Evolutionary conservation across 2,329 filamentous ascomycete species (phyloP), one percentile per base, ranked within the genome.

Genomic region (Sphaerulina vaccinii): DNA sequence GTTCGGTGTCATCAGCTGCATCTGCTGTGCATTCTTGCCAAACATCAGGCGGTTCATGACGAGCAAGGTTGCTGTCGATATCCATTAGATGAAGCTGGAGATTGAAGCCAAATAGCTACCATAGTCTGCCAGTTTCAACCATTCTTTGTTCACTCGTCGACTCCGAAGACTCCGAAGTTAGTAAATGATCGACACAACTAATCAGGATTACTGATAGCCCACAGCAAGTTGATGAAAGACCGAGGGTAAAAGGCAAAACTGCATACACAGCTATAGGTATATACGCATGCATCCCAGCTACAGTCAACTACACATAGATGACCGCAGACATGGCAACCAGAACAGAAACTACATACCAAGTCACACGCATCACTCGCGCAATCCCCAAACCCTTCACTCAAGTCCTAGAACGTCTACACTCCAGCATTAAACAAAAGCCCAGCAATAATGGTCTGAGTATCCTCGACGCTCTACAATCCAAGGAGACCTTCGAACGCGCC

Each of bases 1-100:
- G 35, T 59, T 61, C 41, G 58, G 58, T 13, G 56, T 57, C 18
- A 53, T 61, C 22, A 58, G 56, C 33, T 57, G 54, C 37, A 39
- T 61, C 27, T 55, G 51, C 39, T 61, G 56, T 40, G 38, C 45
- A 24, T 61, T 61, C 16, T 49, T 61, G 56, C 58, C 58, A 49
- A 59, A 61, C 50, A 61, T 61, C 36, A 51, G 50, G 51, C 51
- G 49, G 46, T 57, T 47, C 32, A 60, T 60, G 58, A 60, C 54
- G 23, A 60, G 56, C 24, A 60, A 55, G 39, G 49, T 60, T 49
- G 57, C 57, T 9, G 57, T 58, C 23, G 53, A 60, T 47, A 56
- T 60, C n/a, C 57, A 60, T 32, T 50, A 41, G 33, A 7, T 35
- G 23, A 32, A 32, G 27, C n/a, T 10, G 27, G 27, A 7, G 27